A percentile compares a stretch with the other conserved stretches of the same genome.
phyloP scores from a whole-genome alignment of 106 monocot species.

The Dendrobium officinale region DNA sequence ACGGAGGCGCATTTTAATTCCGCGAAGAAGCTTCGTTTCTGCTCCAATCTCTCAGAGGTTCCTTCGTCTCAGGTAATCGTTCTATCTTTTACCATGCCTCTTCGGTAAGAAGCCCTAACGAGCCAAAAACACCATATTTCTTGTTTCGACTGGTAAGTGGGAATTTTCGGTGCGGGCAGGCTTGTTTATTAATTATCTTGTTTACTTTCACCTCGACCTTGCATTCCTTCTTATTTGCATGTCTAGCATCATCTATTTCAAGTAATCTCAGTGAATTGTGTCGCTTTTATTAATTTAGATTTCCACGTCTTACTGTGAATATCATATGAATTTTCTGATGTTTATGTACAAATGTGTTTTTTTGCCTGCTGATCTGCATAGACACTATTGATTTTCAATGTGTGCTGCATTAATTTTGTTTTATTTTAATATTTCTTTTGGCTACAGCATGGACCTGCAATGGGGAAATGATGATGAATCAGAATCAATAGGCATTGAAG shows the following conservation, averaged over 20 bases:
- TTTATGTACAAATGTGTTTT: not conserved
- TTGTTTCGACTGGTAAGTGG: not conserved
- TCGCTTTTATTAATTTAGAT: not conserved
- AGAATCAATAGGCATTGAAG: not conserved
- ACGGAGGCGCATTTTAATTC: too few relatives aligned
- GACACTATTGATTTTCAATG: not conserved
- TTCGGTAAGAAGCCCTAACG: too few relatives aligned
- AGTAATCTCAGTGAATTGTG: not conserved
- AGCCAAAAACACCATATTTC: not conserved
- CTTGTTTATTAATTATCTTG: not conserved
- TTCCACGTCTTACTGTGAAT: not conserved
- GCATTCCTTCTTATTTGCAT: not conserved
- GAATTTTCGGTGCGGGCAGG: not conserved
- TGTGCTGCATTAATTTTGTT: not conserved
- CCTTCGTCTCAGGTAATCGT: too few relatives aligned
- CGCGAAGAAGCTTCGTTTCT: too few relatives aligned
- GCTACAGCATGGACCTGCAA: not conserved
- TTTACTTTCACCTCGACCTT: not conserved
- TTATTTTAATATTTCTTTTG: not conserved
- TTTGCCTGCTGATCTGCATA: not conserved
- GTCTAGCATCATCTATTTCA: not conserved
- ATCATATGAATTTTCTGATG: not conserved
- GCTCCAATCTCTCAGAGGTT: too few relatives aligned
- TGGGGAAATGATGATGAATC: not conserved
- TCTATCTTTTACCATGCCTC: too few relatives aligned